Percentiles rank a stretch among this genome's conserved stretches.
These are phyloP conservation scores for Besnoitia besnoiti DNA, from an alignment of 169 alveolate genomes.

Conservation along the genomic window DNA sequence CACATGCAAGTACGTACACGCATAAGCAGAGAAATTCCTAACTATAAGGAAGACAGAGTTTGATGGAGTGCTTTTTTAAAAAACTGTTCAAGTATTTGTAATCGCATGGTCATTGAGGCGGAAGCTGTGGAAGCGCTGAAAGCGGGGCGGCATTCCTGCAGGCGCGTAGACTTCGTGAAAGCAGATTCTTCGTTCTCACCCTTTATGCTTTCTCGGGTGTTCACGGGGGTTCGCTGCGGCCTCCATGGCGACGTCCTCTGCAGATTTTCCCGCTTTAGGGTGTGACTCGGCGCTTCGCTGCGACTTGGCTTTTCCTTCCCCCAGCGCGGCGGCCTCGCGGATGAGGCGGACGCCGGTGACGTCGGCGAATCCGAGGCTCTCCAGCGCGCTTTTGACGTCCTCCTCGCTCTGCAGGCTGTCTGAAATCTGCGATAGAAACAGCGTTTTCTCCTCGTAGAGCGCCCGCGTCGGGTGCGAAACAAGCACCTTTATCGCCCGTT, in stretches of 20 bases:
- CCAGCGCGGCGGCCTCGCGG: neutral
- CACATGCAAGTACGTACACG: neutral
- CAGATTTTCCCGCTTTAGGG: neutral
- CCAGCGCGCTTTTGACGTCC: neutral
- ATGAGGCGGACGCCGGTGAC: slow-evolving; percentile 64
- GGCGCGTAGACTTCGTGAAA: neutral
- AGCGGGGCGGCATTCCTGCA: neutral
- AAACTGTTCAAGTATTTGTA: no score
- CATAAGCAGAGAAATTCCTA: neutral
- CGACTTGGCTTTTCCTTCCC: neutral
- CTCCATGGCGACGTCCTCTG: neutral
- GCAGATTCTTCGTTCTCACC: neutral
- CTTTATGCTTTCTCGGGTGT: neutral
- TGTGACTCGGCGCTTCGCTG: neutral
- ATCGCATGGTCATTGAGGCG: neutral
- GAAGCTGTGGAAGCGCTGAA: neutral
- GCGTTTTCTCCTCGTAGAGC: slow-evolving; percentile 56
- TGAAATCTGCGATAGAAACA: slow-evolving; percentile 47
- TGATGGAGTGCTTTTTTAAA: no score
- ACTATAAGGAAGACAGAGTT: neutral
- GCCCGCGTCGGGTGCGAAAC: slow-evolving; percentile 47
- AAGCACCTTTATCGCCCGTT: slow-evolving; percentile 49
- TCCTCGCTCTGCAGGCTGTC: neutral
- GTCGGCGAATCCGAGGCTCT: neutral
- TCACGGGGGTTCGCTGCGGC: neutral